Evolutionary conservation across 345 rosid genomes (phyloP).

Genomic region (Camelina neglecta): DNA sequence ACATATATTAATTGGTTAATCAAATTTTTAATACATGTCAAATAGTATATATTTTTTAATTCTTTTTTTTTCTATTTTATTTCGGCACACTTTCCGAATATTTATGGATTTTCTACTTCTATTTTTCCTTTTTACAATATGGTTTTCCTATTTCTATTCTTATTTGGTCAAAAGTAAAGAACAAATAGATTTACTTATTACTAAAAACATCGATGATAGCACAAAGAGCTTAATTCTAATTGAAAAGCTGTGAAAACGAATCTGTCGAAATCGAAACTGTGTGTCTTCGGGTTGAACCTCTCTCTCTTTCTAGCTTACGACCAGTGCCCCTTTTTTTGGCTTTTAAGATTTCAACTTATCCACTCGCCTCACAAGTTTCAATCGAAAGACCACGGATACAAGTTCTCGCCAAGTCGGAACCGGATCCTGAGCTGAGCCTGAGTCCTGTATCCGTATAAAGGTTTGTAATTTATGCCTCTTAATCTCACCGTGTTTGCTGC

Average conservation of each 20-base stretch:
- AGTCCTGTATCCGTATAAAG: not conserved
- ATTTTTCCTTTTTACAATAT: not conserved
- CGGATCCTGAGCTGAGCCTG: not conserved
- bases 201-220: too few relatives aligned
- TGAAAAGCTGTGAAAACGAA: not conserved
- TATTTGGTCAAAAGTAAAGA: too few relatives aligned
- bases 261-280: constrained; percentile 2
- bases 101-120: not conserved
- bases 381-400: not conserved
- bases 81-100: not conserved
- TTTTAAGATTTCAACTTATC: not conserved
- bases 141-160: not conserved
- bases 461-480: constrained; percentile 1
- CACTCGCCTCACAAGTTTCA: not conserved
- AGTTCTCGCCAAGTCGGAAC: constrained; percentile 1
- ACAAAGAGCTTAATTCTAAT: not conserved
- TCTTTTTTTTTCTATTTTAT: not conserved
- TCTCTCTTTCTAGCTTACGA: not conserved
- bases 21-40: too few relatives aligned
- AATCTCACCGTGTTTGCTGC: not conserved
- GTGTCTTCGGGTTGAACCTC: not conserved
- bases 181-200: too few relatives aligned
- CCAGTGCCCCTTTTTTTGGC: not conserved
- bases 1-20: too few relatives aligned
- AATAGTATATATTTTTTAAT: too few relatives aligned